phyloP scores from a whole-genome alignment of 306 rosid genomes.

The apple (Malus domestica) region DNA sequence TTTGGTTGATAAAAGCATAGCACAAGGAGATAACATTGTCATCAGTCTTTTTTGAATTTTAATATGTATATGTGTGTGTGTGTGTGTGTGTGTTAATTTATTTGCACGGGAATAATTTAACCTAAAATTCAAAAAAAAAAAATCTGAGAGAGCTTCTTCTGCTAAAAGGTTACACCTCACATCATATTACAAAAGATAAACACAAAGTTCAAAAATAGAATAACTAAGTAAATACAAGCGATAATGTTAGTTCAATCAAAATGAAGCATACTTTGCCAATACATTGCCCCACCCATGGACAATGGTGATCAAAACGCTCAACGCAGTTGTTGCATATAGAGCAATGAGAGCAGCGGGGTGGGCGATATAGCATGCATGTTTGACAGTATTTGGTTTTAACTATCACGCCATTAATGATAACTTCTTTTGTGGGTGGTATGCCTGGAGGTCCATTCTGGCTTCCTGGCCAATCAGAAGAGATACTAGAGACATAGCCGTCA shows the following conservation, averaged over 20 bases:
- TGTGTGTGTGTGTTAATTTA: too few species aligned
- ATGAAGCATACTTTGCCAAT: constrained; percentile 56
- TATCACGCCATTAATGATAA: constrained; percentile 39
- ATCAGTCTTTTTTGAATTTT: background rate
- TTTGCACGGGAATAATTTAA: background rate
- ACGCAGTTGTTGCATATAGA: constrained; percentile 76
- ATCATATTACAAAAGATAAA: background rate
- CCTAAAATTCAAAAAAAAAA: background rate
- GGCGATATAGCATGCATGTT: constrained; percentile 74
- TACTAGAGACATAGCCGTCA: constrained; percentile 15
- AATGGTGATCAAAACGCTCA: constrained; percentile 83
- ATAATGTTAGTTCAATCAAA: background rate
- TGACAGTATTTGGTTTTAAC: constrained; percentile 64
- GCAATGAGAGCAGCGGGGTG: constrained; percentile 75
- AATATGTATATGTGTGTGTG: background rate
- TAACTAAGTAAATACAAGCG: background rate
- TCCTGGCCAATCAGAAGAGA: constrained; percentile 33
- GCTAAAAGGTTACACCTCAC: background rate
- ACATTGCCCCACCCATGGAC: constrained; percentile 92
- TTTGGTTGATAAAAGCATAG: background rate
- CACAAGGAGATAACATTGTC: background rate
- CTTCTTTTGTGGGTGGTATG: constrained; percentile 51
- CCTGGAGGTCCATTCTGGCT: constrained; percentile 21
- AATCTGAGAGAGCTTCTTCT: background rate
- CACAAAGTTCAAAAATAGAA: background rate